A percentile compares a stretch with the other conserved stretches of the same genome.
phyloP scores from a whole-genome alignment of 306 rosid genomes.

The Pterocarpus santalinus region DNA sequence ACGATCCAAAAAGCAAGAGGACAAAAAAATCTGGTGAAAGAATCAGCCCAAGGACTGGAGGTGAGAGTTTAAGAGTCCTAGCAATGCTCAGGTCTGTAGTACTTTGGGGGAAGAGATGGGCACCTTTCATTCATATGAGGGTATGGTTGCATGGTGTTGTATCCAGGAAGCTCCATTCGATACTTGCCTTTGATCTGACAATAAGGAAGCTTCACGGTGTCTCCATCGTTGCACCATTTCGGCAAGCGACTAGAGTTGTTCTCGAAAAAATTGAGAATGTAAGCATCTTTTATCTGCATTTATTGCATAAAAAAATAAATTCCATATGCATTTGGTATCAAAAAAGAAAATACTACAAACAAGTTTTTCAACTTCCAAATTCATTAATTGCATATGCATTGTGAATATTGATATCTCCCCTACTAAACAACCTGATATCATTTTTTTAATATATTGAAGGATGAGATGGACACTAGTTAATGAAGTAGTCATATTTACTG shows the following conservation, averaged over 20 bases:
- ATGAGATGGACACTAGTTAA: neutral
- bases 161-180: constrained; percentile 90
- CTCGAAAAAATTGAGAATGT: constrained; percentile 84
- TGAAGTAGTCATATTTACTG: neutral
- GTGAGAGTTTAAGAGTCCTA: constrained; percentile 46
- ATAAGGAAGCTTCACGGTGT: constrained; percentile 81
- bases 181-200: constrained; percentile 94
- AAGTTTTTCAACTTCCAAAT: constrained; percentile 28
- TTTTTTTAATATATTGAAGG: neutral
- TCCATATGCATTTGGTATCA: constrained; percentile 14
- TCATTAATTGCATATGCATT: too few relatives aligned
- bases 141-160: constrained; percentile 81
- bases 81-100: constrained; percentile 71
- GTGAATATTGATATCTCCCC: too few relatives aligned
- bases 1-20: constrained; percentile 17
- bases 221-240: constrained; percentile 90
- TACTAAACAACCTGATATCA: too few relatives aligned
- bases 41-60: constrained; percentile 34
- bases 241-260: constrained; percentile 84
- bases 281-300: constrained; percentile 96
- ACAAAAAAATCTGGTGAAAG: constrained; percentile 33
- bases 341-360: constrained; percentile 36
- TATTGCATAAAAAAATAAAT: constrained; percentile 33
- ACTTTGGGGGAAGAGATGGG: constrained; percentile 87
- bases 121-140: constrained; percentile 94